These are phyloP conservation scores for Sclerotinia sclerotiorum DNA, from an alignment of 2,329 filamentous ascomycete genomes.

Conservation along the genomic window DNA sequence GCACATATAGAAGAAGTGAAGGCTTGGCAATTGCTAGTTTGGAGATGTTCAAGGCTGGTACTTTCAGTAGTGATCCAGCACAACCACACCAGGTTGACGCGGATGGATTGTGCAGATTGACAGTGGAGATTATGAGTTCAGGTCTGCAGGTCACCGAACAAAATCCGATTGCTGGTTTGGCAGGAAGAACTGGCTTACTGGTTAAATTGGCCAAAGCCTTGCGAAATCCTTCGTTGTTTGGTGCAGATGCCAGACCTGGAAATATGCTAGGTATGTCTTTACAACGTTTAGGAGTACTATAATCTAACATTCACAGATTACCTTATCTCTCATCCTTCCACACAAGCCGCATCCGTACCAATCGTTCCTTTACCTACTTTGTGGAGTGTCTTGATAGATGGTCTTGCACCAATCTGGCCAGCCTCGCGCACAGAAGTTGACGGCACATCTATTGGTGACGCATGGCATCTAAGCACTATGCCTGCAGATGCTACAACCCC, in stretches of 20 bases:
- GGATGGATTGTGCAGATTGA: constrained; percentile 71
- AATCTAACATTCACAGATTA: constrained; percentile 63
- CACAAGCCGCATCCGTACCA: constrained; percentile 82
- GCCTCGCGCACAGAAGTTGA: constrained; percentile 81
- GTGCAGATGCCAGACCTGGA: constrained; percentile 78
- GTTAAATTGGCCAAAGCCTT: constrained; percentile 74
- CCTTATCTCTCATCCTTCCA: constrained; percentile 86
- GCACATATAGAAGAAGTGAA: constrained; percentile 80
- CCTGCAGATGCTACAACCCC: constrained; percentile 54
- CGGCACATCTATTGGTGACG: constrained; percentile 83
- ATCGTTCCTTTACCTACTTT: constrained; percentile 84
- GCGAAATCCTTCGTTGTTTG: constrained; percentile 79
- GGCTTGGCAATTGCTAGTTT: constrained; percentile 74
- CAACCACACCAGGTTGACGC: constrained; percentile 92
- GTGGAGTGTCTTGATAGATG: constrained; percentile 88
- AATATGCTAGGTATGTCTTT: constrained; percentile 79
- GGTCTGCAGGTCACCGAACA: constrained; percentile 80
- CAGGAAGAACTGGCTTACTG: constrained; percentile 79
- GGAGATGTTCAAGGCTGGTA: constrained; percentile 92
- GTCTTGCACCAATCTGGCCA: constrained; percentile 86
- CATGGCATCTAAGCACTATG: constrained; percentile 87
- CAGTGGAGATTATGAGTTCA: constrained; percentile 69
- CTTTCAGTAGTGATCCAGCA: constrained; percentile 78
- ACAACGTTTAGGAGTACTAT: constrained; percentile 12
- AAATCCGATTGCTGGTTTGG: constrained; percentile 80